Conservation (phyloP, 176 grass and related monocot species). For the Raddia guianensis region DNA sequence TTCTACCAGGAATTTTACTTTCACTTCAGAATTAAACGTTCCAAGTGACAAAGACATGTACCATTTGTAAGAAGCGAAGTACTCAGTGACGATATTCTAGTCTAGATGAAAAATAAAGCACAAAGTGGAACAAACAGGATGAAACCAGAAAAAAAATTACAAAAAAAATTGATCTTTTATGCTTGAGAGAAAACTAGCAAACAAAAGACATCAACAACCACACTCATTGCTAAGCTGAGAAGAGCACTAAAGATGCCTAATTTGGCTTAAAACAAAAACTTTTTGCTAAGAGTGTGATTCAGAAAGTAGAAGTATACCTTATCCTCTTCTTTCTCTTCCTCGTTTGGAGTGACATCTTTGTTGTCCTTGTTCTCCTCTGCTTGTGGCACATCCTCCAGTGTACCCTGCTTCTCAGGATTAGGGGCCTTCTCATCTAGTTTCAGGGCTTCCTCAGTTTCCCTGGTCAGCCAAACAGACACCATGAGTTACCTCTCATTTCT, state of each 20-base stretch:
- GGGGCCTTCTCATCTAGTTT: conserved; percentile 61
- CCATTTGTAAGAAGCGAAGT: not conserved
- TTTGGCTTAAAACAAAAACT: not conserved
- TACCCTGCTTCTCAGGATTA: conserved; percentile 62
- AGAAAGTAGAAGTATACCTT: conserved; percentile 47
- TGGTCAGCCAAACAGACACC: conserved; percentile 44
- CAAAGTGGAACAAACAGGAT: not conserved
- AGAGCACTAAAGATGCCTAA: not conserved
- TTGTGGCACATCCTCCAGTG: conserved; percentile 43
- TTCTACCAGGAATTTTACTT: not conserved
- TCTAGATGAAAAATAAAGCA: not conserved
- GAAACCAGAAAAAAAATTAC: not conserved
- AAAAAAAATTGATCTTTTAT: not conserved
- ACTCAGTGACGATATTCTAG: not conserved
- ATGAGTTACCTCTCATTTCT: conserved; percentile 12
- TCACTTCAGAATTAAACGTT: not conserved
- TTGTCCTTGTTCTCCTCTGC: conserved; percentile 51
- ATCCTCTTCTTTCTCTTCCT: conserved; percentile 86
- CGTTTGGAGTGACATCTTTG: conserved; percentile 55
- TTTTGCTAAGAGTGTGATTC: not conserved
- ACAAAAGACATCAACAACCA: not conserved
- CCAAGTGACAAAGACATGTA: not conserved
- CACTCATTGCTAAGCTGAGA: not conserved
- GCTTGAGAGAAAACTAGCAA: not conserved
- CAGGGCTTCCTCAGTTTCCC: conserved; percentile 66